Conservation (phyloP, 179 eudicot species). For the Amaranthus tricolor region DNA sequence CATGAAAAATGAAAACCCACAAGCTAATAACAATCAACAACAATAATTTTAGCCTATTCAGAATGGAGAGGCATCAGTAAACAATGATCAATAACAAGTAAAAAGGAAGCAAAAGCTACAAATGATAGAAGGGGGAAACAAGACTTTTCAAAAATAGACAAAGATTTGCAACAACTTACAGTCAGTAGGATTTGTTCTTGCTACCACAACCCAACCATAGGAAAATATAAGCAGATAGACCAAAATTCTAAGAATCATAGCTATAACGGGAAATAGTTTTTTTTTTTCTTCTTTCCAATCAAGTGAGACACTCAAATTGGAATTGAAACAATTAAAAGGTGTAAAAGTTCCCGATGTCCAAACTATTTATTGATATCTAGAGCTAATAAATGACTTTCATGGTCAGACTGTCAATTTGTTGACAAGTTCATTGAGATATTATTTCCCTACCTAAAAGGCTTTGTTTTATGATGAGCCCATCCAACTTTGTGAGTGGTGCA, state of each 20-base stretch:
- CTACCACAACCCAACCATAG: slow-evolving; percentile 21
- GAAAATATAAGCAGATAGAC: slow-evolving; percentile 14
- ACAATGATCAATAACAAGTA: no score
- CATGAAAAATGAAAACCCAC: no score
- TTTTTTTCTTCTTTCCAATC: no score
- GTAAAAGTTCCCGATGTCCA: no score
- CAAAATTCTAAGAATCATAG: slow-evolving; percentile 19
- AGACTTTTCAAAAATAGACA: not conserved
- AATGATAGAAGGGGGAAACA: not conserved
- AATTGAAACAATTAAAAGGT: not conserved
- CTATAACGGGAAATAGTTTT: not conserved
- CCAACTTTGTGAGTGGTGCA: no score
- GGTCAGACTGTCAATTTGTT: no score
- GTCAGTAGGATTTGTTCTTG: slow-evolving; percentile 30
- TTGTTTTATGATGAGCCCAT: no score
- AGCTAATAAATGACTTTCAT: no score
- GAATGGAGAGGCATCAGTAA: not conserved
- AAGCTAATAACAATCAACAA: not conserved
- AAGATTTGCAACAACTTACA: slow-evolving; percentile 23
- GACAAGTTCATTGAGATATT: no score
- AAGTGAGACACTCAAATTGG: not conserved
- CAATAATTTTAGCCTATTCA: not conserved
- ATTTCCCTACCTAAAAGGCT: no score
- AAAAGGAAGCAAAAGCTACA: not conserved
- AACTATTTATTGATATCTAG: no score